Evolutionary conservation across 2,329 filamentous ascomycete genomes (phyloP), one percentile per base, ranked within the genome.

Genomic region (Stagonosporopsis cucurbitacearum): DNA sequence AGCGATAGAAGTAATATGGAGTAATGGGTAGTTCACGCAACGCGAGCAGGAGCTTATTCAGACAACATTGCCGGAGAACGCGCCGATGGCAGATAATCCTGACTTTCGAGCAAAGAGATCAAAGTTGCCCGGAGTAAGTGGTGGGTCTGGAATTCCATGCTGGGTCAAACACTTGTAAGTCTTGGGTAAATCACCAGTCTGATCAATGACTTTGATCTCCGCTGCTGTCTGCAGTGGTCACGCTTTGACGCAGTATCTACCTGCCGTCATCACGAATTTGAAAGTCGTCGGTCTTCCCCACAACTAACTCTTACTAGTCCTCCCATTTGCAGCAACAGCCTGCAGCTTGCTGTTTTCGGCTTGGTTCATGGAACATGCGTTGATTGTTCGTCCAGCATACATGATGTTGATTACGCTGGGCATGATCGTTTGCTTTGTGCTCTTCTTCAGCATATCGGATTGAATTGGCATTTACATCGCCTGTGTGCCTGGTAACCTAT

Each of bases 271-370:
- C 8, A 79, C 78, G 0, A 72, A 70, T 32, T 68, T 80, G 0
- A 78, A 78, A 5, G 80, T 80, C 50, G 75, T 74, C 2, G 66
- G 66, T 1, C 66, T 80, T 15, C 79, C 78, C 0, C 66, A 72
- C 20, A 81, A 81, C 55, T 78, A 80, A 50, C 64, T 81, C 5
- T 71, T 80, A 7, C 79, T 80, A 53, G 78, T 81, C n/a, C 78
- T 79, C 0, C 78, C 78, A 1, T 76, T 77, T 6, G 74, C 66
- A 2, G 75, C 74, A 3, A 69, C 73, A 0, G 71, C 79, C 1
- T 35, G 76, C 1, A 71, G 70, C 0, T 72, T 79, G 41, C 71
- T 79, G 6, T 72, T 78, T 46, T 73, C 71, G 0, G 77, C 75
- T 1, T 78, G 77, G 73, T 75, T 80, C 39, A 63, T 75, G 43